A percentile compares a stretch with the other conserved stretches of the same genome.
Conservation (phyloP, 805 yeast species). For the Blastobotrys chiropterorum region DNA sequence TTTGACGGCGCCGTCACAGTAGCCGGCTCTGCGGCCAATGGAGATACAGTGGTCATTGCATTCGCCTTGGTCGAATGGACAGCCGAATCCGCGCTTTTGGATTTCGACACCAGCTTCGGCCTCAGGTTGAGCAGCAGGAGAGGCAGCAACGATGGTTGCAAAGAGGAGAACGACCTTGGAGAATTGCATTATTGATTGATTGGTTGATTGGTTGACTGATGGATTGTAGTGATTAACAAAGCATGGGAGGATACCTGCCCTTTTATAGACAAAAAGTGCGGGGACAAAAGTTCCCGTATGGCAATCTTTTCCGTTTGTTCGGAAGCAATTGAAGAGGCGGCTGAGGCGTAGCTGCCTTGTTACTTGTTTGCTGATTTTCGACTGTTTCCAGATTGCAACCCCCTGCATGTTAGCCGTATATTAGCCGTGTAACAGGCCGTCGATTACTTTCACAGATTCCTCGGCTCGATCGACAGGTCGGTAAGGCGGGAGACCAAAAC, state of each 20-base stretch:
- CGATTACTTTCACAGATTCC: background rate
- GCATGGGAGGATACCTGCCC: too few species aligned
- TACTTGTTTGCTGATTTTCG: background rate
- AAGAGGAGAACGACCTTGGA: background rate
- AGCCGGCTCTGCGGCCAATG: background rate
- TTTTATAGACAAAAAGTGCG: background rate
- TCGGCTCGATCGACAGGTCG: background rate
- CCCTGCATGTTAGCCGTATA: background rate
- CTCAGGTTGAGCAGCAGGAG: background rate
- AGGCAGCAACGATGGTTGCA: background rate
- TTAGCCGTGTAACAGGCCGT: background rate
- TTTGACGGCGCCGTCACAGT: background rate
- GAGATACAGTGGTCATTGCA: background rate
- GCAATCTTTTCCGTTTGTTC: background rate
- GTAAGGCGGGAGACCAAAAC: too few species aligned
- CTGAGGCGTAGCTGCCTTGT: background rate
- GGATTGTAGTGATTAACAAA: too few species aligned
- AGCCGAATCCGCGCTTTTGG: background rate
- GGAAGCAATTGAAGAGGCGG: background rate
- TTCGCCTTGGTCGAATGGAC: background rate
- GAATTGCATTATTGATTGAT: background rate
- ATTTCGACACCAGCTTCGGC: background rate
- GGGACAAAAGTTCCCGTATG: background rate
- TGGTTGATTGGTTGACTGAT: too few species aligned
- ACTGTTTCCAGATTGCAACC: background rate